Conservation (phyloP, 495 filamentous ascomycete species). For the Rostrohypoxylon terebratum region DNA sequence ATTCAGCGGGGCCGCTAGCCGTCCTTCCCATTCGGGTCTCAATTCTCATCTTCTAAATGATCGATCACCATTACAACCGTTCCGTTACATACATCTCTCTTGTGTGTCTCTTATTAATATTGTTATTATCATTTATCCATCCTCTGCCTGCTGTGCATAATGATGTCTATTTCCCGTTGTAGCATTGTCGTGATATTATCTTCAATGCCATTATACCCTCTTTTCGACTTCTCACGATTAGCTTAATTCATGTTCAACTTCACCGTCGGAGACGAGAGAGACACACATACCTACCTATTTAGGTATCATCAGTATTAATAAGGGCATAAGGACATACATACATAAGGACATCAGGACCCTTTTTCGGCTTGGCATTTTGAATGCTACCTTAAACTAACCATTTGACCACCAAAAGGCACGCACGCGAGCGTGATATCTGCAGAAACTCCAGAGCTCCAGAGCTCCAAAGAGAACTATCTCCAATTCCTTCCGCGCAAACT, state of each 20-base stretch:
- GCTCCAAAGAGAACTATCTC: conserved; percentile 6
- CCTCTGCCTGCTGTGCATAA: conserved; percentile 31
- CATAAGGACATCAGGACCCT: conserved; percentile 3
- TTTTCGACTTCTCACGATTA: conserved; percentile 12
- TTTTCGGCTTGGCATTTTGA: conserved; percentile 37
- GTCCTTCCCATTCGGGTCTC: conserved; percentile 23
- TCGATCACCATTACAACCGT: conserved; percentile 9
- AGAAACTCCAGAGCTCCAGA: conserved; percentile 1
- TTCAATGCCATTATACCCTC: conserved; percentile 34
- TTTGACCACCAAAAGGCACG: conserved; percentile 1
- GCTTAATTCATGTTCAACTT: conserved; percentile 20
- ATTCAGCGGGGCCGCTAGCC: conserved; percentile 32
- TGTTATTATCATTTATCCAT: conserved; percentile 4
- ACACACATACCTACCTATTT: too few species aligned
- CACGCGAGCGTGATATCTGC: conserved; percentile 19
- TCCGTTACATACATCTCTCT: background rate
- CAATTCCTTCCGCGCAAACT: conserved; percentile 8
- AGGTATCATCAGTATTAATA: conserved; percentile 33
- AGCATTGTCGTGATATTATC: conserved; percentile 21
- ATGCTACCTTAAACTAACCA: conserved; percentile 22
- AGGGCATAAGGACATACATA: background rate
- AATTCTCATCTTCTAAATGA: conserved; percentile 34
- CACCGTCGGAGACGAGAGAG: conserved; percentile 33
- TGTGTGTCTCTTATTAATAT: background rate
- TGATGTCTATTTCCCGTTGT: conserved; percentile 31